Evolutionary conservation across 129 eudicot species (phyloP), one percentile per base, ranked within the genome.

Genomic region (Flaveria ramosissima): DNA sequence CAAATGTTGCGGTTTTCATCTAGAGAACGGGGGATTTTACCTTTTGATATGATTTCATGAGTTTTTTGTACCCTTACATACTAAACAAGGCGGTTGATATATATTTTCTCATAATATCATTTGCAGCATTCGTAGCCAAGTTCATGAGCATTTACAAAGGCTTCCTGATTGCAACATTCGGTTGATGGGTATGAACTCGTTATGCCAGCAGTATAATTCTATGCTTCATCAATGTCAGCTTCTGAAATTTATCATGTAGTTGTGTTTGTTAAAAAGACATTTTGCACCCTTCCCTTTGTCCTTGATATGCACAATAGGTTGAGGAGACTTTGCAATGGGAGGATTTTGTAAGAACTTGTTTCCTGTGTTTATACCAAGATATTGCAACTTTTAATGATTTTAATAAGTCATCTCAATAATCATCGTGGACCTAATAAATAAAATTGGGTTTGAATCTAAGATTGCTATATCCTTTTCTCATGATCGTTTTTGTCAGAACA

Each of bases 111-210:
- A 20, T 45, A 60, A 68, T 13, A 10, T 48, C 15, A 42, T 57
- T 78, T 81, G 88, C 97, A 91, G 98, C 98, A 83, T 93, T 93
- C 73, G 96, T 93, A 36, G 98, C 98, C 80, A 93, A 91, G 89
- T 93, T 93, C 79, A 93, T 93, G 98, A 93, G 98, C 86, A 86
- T 91, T 79, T 93, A 93, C 81, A 93, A 93, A 78, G 88, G 92
- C 62, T 93, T 93, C 82, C 91, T 93, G 15, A 89, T 93, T 32
- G 91, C 89, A 41, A 86, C 97, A 71, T 93, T 93, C 26, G 98
- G 98, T 73, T 91, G 85, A 90, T 56, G 79, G 43, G 4, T 59
- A 45, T 78, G 63, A 70, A 14, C 61, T 52, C 52, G 23, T 26
- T 53, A 4, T 43, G 63, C 41, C 36, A 63, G 19, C 51, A 41